Percentiles rank a stretch among this genome's conserved stretches.
These are phyloP conservation scores for Penicillium ucsense DNA, from an alignment of 495 filamentous ascomycete genomes.

Conservation along the genomic window DNA sequence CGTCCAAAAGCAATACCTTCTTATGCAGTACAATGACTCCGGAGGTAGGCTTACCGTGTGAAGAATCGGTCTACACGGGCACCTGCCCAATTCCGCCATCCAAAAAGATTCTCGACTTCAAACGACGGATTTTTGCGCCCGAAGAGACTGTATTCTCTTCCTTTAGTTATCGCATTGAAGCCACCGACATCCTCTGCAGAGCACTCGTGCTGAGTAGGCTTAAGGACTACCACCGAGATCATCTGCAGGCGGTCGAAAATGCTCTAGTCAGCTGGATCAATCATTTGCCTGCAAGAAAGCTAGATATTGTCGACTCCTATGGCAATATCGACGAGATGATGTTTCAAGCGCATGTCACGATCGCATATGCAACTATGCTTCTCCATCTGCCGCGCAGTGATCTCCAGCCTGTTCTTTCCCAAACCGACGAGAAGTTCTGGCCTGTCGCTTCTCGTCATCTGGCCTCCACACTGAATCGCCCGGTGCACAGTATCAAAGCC, in stretches of 20 bases:
- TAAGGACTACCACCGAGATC: constrained; percentile 28
- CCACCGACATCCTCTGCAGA: constrained; percentile 25
- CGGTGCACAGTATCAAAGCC: constrained; percentile 34
- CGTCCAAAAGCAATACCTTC: constrained; percentile 19
- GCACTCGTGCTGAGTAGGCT: constrained; percentile 28
- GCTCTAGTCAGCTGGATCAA: constrained; percentile 37
- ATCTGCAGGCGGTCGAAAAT: constrained; percentile 35
- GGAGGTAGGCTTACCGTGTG: constrained; percentile 31
- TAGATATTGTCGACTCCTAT: constrained; percentile 35
- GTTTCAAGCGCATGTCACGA: constrained; percentile 34
- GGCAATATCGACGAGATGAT: constrained; percentile 39
- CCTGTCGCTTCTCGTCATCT: constrained; percentile 20
- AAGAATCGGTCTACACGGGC: constrained; percentile 26
- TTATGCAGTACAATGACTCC: constrained; percentile 23
- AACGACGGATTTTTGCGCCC: constrained; percentile 24
- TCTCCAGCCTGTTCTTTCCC: constrained; percentile 21
- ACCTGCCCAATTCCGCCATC: constrained; percentile 20
- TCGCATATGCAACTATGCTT: constrained; percentile 32
- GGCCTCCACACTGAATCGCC: constrained; percentile 27
- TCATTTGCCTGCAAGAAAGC: constrained; percentile 29
- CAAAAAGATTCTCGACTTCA: constrained; percentile 24
- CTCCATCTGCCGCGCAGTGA: constrained; percentile 34
- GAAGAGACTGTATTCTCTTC: constrained; percentile 31
- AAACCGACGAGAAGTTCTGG: constrained; percentile 20
- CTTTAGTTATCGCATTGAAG: constrained; percentile 37